Conservation (phyloP, 2,329 filamentous ascomycete species). For the Aspergillus tubingensis region DNA sequence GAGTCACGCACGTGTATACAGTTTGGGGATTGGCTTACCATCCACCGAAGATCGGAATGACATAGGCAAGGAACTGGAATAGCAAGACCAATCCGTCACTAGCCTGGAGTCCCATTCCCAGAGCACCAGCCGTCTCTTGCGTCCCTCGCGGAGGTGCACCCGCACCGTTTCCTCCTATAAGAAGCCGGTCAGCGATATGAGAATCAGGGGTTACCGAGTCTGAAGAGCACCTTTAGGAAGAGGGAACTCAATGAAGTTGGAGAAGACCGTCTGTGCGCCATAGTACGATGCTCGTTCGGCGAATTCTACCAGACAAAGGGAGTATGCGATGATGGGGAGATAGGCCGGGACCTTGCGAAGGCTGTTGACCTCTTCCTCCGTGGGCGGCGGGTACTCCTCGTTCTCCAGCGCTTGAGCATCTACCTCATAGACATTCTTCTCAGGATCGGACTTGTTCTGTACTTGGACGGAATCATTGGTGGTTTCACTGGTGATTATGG, state of each 20-base stretch:
- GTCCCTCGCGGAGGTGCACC: conserved; percentile 38
- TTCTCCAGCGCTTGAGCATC: background rate
- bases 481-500: background rate
- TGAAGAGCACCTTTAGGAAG: conserved; percentile 52
- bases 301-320: conserved; percentile 62
- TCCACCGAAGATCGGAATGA: conserved; percentile 54
- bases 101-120: conserved; percentile 59
- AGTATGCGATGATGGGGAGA: conserved; percentile 56
- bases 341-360: conserved; percentile 54
- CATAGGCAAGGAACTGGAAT: conserved; percentile 56
- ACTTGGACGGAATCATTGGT: background rate
- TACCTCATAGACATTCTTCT: conserved; percentile 3
- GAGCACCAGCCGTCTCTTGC: conserved; percentile 57
- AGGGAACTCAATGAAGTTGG: conserved; percentile 64
- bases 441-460: background rate
- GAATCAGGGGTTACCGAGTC: conserved; percentile 32
- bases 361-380: conserved; percentile 48
- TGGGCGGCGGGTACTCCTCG: conserved; percentile 43
- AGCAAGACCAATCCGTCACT: conserved; percentile 57
- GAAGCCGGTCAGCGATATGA: background rate
- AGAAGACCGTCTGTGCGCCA: conserved; percentile 57
- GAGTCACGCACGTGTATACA: background rate
- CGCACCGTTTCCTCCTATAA: conserved; percentile 40
- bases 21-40: conserved; percentile 14
- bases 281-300: conserved; percentile 64